Evolutionary conservation across 352 stramenopile species (phyloP).

Genomic region (Pythium phragmitis): DNA sequence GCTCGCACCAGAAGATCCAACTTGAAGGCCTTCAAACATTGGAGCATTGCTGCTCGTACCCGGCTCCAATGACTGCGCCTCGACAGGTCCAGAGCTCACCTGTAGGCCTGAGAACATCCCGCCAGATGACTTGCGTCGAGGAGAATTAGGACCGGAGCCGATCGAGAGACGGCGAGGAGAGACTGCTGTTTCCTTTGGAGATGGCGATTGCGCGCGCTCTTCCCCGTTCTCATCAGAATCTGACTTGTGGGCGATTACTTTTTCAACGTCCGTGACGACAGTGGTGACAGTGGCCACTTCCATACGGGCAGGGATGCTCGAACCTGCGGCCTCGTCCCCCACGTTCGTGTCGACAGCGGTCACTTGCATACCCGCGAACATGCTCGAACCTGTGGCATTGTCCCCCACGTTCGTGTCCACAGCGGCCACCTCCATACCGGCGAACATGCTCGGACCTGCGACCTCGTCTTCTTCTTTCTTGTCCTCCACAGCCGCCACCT

Average conservation of each 20-base stretch:
- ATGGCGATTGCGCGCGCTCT: not conserved
- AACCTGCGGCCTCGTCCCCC: not conserved
- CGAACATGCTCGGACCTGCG: conserved; percentile 20
- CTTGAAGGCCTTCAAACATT: conserved; percentile 22
- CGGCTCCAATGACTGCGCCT: conserved; percentile 8
- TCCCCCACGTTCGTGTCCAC: not conserved
- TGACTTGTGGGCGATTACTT: not conserved
- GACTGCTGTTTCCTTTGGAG: conserved; percentile 12
- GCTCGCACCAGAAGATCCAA: conserved; percentile 2
- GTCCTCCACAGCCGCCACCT: conserved; percentile 1
- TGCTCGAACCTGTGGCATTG: not conserved
- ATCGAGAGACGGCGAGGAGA: conserved; percentile 20
- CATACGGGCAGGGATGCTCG: conserved; percentile 20
- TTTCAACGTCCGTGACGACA: not conserved
- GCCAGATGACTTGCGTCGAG: conserved; percentile 19
- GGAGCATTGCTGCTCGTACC: not conserved
- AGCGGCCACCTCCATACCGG: conserved; percentile 18
- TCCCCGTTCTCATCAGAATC: not conserved
- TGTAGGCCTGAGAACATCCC: conserved; percentile 22
- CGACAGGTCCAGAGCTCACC: conserved; percentile 2
- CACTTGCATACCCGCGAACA: conserved; percentile 28
- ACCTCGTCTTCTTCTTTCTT: not conserved
- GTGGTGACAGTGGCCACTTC: conserved; percentile 2
- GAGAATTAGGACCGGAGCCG: conserved; percentile 20
- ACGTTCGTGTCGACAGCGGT: not conserved